Conservation (phyloP, 257 asterid species). For the Thymus quinquecostatus region DNA sequence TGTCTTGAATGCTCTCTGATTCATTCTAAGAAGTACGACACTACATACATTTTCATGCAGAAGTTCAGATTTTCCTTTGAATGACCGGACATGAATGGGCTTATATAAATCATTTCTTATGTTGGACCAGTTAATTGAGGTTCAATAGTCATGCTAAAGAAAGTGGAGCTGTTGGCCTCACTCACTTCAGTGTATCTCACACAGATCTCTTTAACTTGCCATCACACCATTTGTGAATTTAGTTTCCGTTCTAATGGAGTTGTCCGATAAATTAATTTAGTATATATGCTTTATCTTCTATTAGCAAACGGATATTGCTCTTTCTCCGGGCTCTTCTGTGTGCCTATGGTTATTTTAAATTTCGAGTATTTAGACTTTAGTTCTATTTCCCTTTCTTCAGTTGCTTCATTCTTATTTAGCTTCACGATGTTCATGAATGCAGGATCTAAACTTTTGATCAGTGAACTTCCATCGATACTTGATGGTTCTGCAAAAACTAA, state of each 20-base stretch:
- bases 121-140: neutral
- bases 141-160: neutral
- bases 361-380: neutral
- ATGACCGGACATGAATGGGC: constrained; percentile 7
- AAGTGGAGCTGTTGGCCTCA: neutral
- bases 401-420: constrained; percentile 11
- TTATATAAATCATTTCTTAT: neutral
- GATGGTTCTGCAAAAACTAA: constrained; percentile 82
- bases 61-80: neutral
- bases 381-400: neutral
- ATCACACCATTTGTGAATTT: neutral
- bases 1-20: constrained; percentile 12
- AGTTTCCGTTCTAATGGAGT: neutral
- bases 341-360: neutral
- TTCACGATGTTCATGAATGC: constrained; percentile 30
- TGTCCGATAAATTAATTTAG: constrained; percentile 3
- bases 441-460: constrained; percentile 88
- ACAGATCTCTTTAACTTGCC: neutral
- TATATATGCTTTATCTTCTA: constrained; percentile 2
- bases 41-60: neutral
- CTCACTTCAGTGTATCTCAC: neutral
- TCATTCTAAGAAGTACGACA: neutral
- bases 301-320: neutral
- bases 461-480: constrained; percentile 79
- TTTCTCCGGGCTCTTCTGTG: neutral